Conservation (phyloP, 2,329 filamentous ascomycete genomes). For the Corniculantispora saksenae region DNA sequence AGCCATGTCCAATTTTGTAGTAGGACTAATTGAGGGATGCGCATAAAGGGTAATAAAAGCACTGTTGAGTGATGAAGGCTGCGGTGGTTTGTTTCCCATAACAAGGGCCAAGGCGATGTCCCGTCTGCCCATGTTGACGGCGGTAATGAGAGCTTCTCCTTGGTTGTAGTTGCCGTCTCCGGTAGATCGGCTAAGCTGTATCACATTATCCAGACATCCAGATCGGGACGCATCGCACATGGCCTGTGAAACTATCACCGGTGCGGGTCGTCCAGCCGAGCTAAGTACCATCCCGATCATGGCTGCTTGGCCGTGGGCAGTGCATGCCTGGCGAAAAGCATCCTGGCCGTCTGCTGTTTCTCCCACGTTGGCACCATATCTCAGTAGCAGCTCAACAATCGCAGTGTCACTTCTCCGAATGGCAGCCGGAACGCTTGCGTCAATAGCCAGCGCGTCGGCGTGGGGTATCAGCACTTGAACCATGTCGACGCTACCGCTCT, state of each 20-base stretch:
- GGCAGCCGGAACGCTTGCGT: constrained; percentile 51
- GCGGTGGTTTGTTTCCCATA: constrained; percentile 54
- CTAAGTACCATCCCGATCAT: constrained; percentile 51
- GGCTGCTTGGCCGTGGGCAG: constrained; percentile 44
- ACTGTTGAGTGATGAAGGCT: constrained; percentile 47
- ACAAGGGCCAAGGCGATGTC: constrained; percentile 58
- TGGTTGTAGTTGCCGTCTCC: constrained; percentile 56
- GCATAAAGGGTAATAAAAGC: constrained; percentile 51
- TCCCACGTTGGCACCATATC: constrained; percentile 51
- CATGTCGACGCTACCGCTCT: constrained; percentile 53
- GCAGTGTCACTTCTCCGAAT: constrained; percentile 44
- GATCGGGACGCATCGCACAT: constrained; percentile 53
- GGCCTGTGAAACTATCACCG: constrained; percentile 47
- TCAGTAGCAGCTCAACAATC: constrained; percentile 50
- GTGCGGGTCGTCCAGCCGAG: constrained; percentile 49
- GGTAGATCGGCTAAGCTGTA: constrained; percentile 51
- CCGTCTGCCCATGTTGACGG: constrained; percentile 49
- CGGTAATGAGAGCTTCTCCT: constrained; percentile 53
- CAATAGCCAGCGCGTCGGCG: constrained; percentile 52
- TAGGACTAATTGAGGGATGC: constrained; percentile 47
- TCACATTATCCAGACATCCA: constrained; percentile 52
- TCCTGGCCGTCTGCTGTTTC: constrained; percentile 53
- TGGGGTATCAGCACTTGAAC: constrained; percentile 55
- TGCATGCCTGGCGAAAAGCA: constrained; percentile 54
- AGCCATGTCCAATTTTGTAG: constrained; percentile 52